These are phyloP conservation scores for Tulasnella sp. DNA, from an alignment of 768 basidiomycete species.

Conservation along the genomic window DNA sequence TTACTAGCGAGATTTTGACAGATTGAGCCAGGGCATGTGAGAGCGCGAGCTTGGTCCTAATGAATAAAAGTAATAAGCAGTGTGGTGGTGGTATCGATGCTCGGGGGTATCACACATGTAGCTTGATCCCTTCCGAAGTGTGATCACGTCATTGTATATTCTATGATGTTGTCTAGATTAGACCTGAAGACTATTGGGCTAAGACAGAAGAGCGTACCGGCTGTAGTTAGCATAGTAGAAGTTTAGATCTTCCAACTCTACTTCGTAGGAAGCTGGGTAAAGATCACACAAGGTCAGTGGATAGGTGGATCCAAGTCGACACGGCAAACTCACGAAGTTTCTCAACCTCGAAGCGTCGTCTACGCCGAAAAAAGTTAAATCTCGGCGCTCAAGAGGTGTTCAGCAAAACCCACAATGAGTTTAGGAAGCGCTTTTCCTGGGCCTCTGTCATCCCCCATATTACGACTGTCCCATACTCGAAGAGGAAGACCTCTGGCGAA, in stretches of 20 bases:
- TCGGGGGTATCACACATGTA: constrained; percentile 59
- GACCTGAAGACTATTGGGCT: constrained; percentile 13
- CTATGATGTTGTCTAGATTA: constrained; percentile 28
- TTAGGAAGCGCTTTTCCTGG: constrained; percentile 81
- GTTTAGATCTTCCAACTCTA: constrained; percentile 95
- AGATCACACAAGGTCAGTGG: constrained; percentile 12
- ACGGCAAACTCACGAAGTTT: constrained; percentile 48
- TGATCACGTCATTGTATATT: constrained; percentile 95
- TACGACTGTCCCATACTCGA: constrained; percentile 89
- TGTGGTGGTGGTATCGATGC: constrained; percentile 16
- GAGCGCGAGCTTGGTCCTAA: constrained; percentile 88
- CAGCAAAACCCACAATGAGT: constrained; percentile 62
- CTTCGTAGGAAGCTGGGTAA: constrained; percentile 58
- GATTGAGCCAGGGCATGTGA: constrained; percentile 94
- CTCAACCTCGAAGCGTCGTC: constrained; percentile 90
- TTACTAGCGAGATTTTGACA: constrained; percentile 86
- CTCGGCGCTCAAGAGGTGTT: neutral
- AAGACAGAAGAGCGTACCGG: constrained; percentile 44
- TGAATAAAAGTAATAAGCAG: neutral
- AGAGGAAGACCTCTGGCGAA: constrained; percentile 84
- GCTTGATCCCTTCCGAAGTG: constrained; percentile 84
- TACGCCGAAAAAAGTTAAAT: constrained; percentile 27
- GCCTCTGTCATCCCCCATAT: constrained; percentile 97
- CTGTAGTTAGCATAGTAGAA: constrained; percentile 97
- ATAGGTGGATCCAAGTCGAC: neutral